Base-by-base conservation (phyloP, 768 basidiomycete genomes). In the Termitomyces sp. region DNA sequence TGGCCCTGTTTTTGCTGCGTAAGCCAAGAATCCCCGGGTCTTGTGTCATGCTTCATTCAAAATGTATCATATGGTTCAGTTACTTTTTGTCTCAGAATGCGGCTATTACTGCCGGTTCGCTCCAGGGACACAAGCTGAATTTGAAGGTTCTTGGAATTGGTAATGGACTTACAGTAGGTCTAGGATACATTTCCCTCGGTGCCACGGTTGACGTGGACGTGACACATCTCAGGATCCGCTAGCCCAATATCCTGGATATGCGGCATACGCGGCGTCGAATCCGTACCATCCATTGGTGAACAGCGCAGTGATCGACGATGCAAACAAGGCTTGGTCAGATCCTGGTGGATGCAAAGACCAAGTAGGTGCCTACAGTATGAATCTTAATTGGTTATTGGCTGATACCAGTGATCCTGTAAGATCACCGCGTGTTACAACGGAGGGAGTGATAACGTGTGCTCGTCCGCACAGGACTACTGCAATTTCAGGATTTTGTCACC, bases 1-100 rank as follows among this genome's bases (percentile, higher is more conserved):
- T 65, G 86, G 82, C 0, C 86, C 86, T 0, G 75, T 77, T 32
- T 87, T 88, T 60, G 85, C 86, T 50, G 76, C 82, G 62, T 77
- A 59, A 60, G 73, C 65, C 6, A 11, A 5, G 21, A 3, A 41
- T 8, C n/a, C 10, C 5, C n/a, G 16, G 10, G 17, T 32, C 10
- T 27, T 25, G 23, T 25, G 16, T 23, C 42, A 14, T 38, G 49
- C 12, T 31, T n/a, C 50, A 27, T 38, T 23, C n/a, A n/a, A 16
- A 27, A 23, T 38, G 14, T 21, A 44, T 27, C 47, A 21, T 2
- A 2, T 27, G 10, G 12, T 25, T 3, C 53, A 81, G 75, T 5
- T 73, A 83, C 59, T 82, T 87, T 75, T 71, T 85, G 5, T 63
- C 76, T 5, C 84, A 85, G 65, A 86, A 87, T 54, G 72, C 76